Evolutionary conservation across 2,329 filamentous ascomycete species (phyloP).

Genomic region (Sporothrix euskadiensis): DNA sequence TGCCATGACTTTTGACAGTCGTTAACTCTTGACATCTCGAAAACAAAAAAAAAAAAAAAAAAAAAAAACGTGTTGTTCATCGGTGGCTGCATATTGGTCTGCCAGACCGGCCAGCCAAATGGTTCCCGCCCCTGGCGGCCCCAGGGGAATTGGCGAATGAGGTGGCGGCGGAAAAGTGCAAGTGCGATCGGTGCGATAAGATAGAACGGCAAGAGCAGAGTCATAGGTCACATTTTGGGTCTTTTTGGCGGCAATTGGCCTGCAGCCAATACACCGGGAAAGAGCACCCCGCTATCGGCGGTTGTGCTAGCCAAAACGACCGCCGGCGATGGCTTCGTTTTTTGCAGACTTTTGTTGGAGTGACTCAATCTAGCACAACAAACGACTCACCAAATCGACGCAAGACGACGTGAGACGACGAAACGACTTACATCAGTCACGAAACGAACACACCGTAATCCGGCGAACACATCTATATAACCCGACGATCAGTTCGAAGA

Average conservation of each 20-base stretch:
- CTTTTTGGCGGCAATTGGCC: not conserved
- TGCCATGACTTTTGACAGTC: not conserved
- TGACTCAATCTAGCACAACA: constrained; percentile 19
- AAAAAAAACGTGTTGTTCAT: not conserved
- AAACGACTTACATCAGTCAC: not conserved
- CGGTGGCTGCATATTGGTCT: not conserved
- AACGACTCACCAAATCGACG: constrained; percentile 2
- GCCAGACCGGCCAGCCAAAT: not conserved
- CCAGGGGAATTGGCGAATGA: constrained; percentile 12
- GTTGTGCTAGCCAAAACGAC: not conserved
- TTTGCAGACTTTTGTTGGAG: not conserved
- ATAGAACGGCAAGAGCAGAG: constrained; percentile 17
- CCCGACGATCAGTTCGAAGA: not conserved
- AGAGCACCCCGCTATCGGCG: constrained; percentile 28
- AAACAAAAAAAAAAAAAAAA: too few relatives aligned
- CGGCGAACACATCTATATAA: not conserved
- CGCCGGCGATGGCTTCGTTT: constrained; percentile 17
- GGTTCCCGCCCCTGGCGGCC: not conserved
- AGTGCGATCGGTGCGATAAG: constrained; percentile 19
- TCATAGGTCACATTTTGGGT: not conserved
- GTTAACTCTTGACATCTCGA: not conserved
- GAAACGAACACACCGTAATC: not conserved
- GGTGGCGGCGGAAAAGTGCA: not conserved
- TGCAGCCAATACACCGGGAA: not conserved
- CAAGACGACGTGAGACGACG: not conserved